phyloP scores from a whole-genome alignment of 225 moss, liverwort and hornwort genomes.

The Pleurozium schreberi region DNA sequence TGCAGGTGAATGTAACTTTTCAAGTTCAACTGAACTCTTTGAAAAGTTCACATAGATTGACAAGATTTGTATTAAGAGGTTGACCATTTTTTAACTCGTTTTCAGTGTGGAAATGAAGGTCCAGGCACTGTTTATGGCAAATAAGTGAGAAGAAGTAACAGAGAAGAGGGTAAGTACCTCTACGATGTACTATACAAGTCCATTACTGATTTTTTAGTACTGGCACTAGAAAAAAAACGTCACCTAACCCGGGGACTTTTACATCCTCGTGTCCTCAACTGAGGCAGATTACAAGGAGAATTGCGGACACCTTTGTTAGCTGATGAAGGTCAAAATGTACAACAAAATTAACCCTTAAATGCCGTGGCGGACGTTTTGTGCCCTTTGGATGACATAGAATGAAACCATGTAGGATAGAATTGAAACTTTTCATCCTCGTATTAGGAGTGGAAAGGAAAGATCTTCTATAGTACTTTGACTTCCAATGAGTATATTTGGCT shows the following conservation, averaged over 20 bases:
- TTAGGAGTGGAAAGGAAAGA: too few relatives aligned
- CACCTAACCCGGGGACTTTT: not conserved
- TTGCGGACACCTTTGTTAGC: not conserved
- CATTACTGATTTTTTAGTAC: not conserved
- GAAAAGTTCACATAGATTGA: not conserved
- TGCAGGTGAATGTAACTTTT: not conserved
- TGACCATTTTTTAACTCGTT: not conserved
- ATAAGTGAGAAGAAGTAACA: not conserved
- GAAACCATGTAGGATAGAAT: too few relatives aligned
- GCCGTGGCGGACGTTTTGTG: too few relatives aligned
- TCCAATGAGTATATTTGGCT: too few relatives aligned
- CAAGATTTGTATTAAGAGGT: not conserved
- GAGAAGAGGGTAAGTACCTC: not conserved
- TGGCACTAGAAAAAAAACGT: not conserved
- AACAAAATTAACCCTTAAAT: too few relatives aligned
- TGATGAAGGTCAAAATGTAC: not conserved
- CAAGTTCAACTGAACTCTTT: not conserved
- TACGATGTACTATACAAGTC: not conserved
- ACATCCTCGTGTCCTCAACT: not conserved
- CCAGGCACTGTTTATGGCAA: not conserved
- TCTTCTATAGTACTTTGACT: too few relatives aligned
- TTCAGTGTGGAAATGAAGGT: not conserved
- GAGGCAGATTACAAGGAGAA: not conserved
- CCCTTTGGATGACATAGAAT: too few relatives aligned
- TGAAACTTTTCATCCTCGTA: too few relatives aligned